Evolutionary conservation across 2,329 filamentous ascomycete genomes (phyloP).

Genomic region (Epichloe scottii): DNA sequence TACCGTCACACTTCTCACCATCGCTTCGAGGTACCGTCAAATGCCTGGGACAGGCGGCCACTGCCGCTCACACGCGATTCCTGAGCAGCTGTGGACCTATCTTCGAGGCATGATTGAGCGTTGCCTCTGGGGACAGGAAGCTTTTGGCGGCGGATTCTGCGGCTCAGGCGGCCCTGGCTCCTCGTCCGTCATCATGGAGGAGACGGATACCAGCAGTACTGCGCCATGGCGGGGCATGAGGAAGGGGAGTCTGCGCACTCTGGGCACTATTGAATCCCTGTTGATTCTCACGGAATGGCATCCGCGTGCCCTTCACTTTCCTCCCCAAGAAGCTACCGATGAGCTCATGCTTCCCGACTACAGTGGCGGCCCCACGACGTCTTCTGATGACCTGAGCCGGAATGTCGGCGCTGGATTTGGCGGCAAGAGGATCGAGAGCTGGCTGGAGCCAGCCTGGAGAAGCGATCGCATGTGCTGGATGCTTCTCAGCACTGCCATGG

Average conservation of each 20-base stretch:
- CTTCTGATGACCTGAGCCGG: slow-evolving; percentile 21
- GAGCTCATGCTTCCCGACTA: slow-evolving; percentile 54
- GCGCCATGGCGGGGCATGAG: slow-evolving; percentile 57
- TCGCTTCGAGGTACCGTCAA: slow-evolving; percentile 75
- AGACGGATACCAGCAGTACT: slow-evolving; percentile 52
- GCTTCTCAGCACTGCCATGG: slow-evolving; percentile 82
- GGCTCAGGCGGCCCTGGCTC: slow-evolving; percentile 48
- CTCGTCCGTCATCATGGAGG: slow-evolving; percentile 28
- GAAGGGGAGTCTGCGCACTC: slow-evolving; percentile 70
- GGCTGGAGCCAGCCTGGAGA: slow-evolving; percentile 92
- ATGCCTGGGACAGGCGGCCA: slow-evolving; percentile 68
- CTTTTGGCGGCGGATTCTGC: slow-evolving; percentile 81
- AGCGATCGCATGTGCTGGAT: slow-evolving; percentile 97
- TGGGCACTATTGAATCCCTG: slow-evolving; percentile 89
- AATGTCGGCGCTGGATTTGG: slow-evolving; percentile 47
- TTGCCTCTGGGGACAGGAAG: slow-evolving; percentile 90
- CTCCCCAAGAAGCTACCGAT: slow-evolving; percentile 62
- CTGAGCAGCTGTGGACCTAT: slow-evolving; percentile 91
- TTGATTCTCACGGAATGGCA: slow-evolving; percentile 97
- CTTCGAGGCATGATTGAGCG: slow-evolving; percentile 90
- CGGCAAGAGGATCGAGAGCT: slow-evolving; percentile 79
- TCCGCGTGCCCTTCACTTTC: slow-evolving; percentile 86
- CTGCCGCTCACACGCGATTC: slow-evolving; percentile 80
- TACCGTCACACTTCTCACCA: slow-evolving; percentile 80
- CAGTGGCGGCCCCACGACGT: slow-evolving; percentile 32